phyloP scores from a whole-genome alignment of 768 basidiomycete species.

The Termitomyces sp. region DNA sequence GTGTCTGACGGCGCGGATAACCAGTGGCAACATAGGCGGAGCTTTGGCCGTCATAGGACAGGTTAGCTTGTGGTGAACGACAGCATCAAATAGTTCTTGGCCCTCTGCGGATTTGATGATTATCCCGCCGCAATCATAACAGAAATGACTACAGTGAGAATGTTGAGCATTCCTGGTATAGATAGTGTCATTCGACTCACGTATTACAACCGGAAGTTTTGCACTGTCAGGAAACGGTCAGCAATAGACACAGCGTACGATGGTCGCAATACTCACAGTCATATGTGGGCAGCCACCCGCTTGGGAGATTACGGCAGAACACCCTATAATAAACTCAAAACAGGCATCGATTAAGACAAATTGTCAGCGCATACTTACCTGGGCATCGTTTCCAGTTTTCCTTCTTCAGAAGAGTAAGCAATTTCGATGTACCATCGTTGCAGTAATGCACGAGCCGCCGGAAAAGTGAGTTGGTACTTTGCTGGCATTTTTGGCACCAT shows the following conservation, averaged over 20 bases:
- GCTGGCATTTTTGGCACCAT: constrained; percentile 61
- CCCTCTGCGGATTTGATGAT: constrained; percentile 26
- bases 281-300: constrained; percentile 54
- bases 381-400: constrained; percentile 62
- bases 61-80: neutral
- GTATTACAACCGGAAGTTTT: constrained; percentile 51
- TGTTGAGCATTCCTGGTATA: neutral
- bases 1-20: neutral
- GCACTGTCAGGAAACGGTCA: constrained; percentile 30
- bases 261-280: constrained; percentile 31
- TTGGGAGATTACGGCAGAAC: constrained; percentile 43
- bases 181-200: constrained; percentile 13
- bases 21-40: neutral
- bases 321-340: constrained; percentile 22
- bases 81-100: neutral
- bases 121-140: constrained; percentile 42
- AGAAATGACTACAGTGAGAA: constrained; percentile 35
- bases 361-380: constrained; percentile 24
- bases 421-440: constrained; percentile 43
- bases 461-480: constrained; percentile 26
- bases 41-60: neutral
- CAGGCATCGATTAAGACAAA: neutral
- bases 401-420: constrained; percentile 43
- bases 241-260: neutral
- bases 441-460: constrained; percentile 33